A percentile compares a stretch with the other conserved stretches of the same genome.
These are phyloP conservation scores for Umbellularia californica DNA, from an alignment of 164 flowering plant species.

Conservation along the genomic window DNA sequence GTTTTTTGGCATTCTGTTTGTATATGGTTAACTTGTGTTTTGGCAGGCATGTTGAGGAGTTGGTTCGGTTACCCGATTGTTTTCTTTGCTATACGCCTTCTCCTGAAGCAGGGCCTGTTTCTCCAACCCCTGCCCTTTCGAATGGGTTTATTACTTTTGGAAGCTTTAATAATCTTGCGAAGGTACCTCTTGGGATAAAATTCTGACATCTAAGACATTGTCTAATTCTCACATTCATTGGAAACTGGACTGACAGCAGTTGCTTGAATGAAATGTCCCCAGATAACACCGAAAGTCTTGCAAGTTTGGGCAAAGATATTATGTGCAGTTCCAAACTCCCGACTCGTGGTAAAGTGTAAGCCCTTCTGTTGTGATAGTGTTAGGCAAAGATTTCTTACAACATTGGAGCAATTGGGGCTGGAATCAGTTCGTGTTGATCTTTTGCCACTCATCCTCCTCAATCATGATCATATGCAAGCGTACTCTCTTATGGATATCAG, in stretches of 20 bases:
- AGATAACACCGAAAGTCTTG: conserved; percentile 97
- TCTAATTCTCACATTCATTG: not conserved
- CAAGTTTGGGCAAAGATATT: conserved; percentile 96
- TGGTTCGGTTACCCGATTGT: conserved; percentile 77
- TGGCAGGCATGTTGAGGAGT: conserved; percentile 93
- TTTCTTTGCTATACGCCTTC: conserved; percentile 96
- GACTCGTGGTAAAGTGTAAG: conserved; percentile 94
- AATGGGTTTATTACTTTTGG: conserved; percentile 98
- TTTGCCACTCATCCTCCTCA: conserved; percentile 89
- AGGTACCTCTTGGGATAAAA: conserved; percentile 46
- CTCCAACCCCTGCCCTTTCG: conserved; percentile 79
- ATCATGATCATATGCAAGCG: conserved; percentile 99
- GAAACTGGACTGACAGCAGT: not conserved
- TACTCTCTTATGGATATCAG: conserved; percentile 96
- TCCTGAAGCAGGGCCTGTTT: conserved; percentile 90
- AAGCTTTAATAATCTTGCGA: conserved; percentile 95
- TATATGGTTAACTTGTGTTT: conserved; percentile 8
- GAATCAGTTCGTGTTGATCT: conserved; percentile 97
- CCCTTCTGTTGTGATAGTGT: conserved; percentile 95
- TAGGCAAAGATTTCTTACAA: conserved; percentile 77
- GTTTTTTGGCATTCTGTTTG: not conserved
- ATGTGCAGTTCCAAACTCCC: conserved; percentile 93
- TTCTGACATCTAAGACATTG: not conserved
- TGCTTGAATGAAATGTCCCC: conserved; percentile 12
- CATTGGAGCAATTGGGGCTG: conserved; percentile 86